Evolutionary conservation across 2,329 filamentous ascomycete species (phyloP), one percentile per base, ranked within the genome.

Genomic region (Lecanicillium sp.): DNA sequence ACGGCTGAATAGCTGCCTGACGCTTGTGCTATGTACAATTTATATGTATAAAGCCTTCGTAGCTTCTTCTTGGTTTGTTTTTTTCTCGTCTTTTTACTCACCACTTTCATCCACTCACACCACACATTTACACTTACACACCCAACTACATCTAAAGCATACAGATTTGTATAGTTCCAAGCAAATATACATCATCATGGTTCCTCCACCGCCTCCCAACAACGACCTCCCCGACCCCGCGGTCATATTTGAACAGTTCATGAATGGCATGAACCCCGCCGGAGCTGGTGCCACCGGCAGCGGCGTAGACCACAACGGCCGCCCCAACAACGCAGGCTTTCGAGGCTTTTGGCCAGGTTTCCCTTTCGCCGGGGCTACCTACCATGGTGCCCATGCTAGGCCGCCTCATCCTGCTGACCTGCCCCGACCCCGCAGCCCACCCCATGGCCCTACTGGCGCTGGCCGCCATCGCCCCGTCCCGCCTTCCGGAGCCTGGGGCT

Each of bases 231-330:
- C 23, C 10, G 44, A 48, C 14, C 42, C 36, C 3, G 36, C 20
- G 10, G 39, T 14, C 24, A 24, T 38, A 7, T 32, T 49, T 4
- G 14, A 21, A 15, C 61, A 70, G 47, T 70, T 67, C 48, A 40
- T 68, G 53, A 62, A 62, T 51, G 58, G 60, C 19, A 52, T 66
- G 19, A 58, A 56, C 35, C 56, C 57, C 32, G n/a, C 36, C 5
- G 20, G 26, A 29, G 26, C 26, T 26, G n/a, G n/a, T n/a, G 48
- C 49, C 35, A 54, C 61, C 29, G 66, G 68, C 35, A 59, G 59
- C 15, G 67, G 69, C 39, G 63, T 69, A 47, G 69, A 71, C 49
- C 67, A 68, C 52, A 55, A 60, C 30, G 38, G n/a, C n/a, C n/a
- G n/a, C n/a, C n/a, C 7, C 35, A 23, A 47, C 33, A 32, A 11